A percentile compares a stretch with the other conserved stretches of the same genome.
Evolutionary conservation across 768 basidiomycete genomes (phyloP).

Genomic region (Paxillus rubicundulus): DNA sequence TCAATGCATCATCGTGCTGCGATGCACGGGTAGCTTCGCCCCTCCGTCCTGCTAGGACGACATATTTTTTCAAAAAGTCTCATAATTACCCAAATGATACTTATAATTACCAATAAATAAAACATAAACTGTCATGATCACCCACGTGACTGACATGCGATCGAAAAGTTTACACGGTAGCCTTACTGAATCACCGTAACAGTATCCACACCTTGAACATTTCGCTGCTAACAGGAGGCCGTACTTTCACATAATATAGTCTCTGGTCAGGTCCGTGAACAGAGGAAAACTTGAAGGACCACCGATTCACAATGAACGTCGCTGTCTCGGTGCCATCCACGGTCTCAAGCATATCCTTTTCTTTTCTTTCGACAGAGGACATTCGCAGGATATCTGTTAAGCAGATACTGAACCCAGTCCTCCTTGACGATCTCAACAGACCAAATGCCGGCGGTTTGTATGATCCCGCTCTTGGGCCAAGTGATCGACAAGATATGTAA

Average conservation of each 20-base stretch:
- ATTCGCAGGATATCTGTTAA: slow-evolving; percentile 95
- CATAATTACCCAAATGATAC: too few species aligned
- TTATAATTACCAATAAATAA: too few species aligned
- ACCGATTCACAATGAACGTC: slow-evolving; percentile 69
- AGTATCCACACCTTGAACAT: background rate
- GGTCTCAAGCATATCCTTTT: slow-evolving; percentile 85
- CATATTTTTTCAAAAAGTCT: too few species aligned
- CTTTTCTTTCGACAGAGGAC: slow-evolving; percentile 85
- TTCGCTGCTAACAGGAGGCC: background rate
- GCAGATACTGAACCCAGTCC: slow-evolving; percentile 89
- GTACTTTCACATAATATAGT: background rate
- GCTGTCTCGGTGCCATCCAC: slow-evolving; percentile 84
- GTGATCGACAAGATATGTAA: slow-evolving; percentile 85
- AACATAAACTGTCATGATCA: background rate
- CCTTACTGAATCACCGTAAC: too few species aligned
- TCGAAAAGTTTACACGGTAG: slow-evolving; percentile 24
- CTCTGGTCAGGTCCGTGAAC: background rate
- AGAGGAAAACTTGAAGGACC: background rate
- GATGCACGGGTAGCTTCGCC: too few species aligned
- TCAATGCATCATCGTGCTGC: too few species aligned
- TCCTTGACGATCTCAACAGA: slow-evolving; percentile 90
- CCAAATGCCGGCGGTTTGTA: slow-evolving; percentile 93
- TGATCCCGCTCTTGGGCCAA: slow-evolving; percentile 92
- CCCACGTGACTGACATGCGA: slow-evolving; percentile 10
- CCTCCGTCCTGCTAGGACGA: too few species aligned